Evolutionary conservation across 2,329 filamentous ascomycete genomes (phyloP).

Genomic region (Pseudogymnoascus sp.): DNA sequence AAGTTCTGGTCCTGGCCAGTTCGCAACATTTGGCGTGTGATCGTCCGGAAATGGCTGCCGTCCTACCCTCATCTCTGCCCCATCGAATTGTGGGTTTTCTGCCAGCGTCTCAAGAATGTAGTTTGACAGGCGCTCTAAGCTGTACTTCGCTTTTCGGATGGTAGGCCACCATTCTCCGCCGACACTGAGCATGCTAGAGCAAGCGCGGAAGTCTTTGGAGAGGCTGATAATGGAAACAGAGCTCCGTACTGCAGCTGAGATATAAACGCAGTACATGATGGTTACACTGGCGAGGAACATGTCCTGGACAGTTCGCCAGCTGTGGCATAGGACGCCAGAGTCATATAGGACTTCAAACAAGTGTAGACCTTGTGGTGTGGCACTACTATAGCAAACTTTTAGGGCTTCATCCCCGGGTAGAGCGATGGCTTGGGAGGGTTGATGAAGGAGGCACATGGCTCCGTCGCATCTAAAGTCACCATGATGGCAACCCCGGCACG

Average conservation of each 20-base stretch:
- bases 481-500: conserved; percentile 35
- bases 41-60: background rate
- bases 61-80: background rate
- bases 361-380: conserved; percentile 20
- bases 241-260: conserved; percentile 23
- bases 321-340: conserved; percentile 25
- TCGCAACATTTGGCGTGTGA: background rate
- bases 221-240: conserved; percentile 20
- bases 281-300: conserved; percentile 32
- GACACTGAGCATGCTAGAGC: conserved; percentile 31
- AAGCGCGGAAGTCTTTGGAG: conserved; percentile 25
- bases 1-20: background rate
- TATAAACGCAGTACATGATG: conserved; percentile 33
- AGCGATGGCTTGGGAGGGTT: conserved; percentile 30
- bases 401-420: conserved; percentile 25
- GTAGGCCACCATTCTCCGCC: conserved; percentile 35
- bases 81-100: background rate
- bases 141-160: conserved; percentile 26
- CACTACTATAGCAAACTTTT: conserved; percentile 26
- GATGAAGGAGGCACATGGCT: conserved; percentile 29
- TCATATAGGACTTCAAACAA: conserved; percentile 28
- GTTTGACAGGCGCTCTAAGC: conserved; percentile 21
- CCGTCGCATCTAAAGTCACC: conserved; percentile 19
- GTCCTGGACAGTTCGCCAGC: conserved; percentile 32
- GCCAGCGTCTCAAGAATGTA: conserved; percentile 6